Conservation (phyloP, 371 early-diverging fungal genomes). For the Chytridium lagenaria region DNA sequence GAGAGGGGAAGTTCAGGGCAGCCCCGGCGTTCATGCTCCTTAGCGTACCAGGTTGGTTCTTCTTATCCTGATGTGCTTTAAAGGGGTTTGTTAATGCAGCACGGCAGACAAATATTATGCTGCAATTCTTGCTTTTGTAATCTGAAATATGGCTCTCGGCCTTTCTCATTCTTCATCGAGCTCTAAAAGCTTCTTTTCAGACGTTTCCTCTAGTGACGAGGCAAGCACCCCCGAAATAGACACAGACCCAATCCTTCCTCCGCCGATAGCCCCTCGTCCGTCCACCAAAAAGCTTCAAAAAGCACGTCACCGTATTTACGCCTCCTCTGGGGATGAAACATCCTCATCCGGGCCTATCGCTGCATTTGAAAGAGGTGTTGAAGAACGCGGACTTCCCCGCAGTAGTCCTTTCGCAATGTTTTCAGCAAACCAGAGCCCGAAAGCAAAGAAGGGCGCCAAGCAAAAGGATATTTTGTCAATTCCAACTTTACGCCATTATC, state of each 20-base stretch:
- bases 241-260: background rate
- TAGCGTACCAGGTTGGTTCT: too few species aligned
- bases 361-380: background rate
- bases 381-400: background rate
- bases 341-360: background rate
- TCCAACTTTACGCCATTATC: too few species aligned
- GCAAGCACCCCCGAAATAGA: background rate
- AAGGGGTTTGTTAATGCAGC: too few species aligned
- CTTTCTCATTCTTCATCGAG: background rate
- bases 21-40: too few species aligned
- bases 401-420: background rate
- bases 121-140: too few species aligned
- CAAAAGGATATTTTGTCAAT: background rate
- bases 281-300: background rate
- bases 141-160: background rate
- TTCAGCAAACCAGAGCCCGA: background rate
- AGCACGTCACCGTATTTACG: background rate
- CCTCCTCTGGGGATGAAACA: background rate
- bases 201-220: too few species aligned
- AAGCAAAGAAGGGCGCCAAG: background rate
- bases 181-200: background rate
- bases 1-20: too few species aligned
- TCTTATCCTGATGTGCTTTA: too few species aligned
- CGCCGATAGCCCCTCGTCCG: background rate
- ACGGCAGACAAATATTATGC: background rate